Base-by-base conservation (phyloP, 2,329 filamentous ascomycete species). In the Cercospora sp. region DNA sequence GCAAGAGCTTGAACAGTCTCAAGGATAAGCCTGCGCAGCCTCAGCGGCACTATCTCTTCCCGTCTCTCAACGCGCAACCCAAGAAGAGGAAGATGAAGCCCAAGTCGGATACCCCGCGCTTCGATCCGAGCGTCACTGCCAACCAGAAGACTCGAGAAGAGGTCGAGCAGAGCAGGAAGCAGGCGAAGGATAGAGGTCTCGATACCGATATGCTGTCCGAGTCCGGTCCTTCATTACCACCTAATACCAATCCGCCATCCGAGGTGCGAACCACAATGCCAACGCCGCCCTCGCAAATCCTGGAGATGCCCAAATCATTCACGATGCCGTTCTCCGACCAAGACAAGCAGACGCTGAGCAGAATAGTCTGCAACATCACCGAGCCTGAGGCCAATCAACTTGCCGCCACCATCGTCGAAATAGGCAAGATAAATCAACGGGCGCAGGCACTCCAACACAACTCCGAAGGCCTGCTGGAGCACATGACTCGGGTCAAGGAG, bases 341-440 rank as follows among this genome's bases (percentile, higher is more conserved):
- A 9, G 64, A 66, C 40, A 66, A 53, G 20, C 58, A 55, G 57
- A 55, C 28, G 1, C 23, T 61, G 33, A 40, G 57, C 64, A 40
- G 58, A 8, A 55, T 66, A 18, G 42, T 61, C 58, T 42, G 42
- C 58, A 61, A 36, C 13, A 30, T 57, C 28, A 40, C 61, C 10
- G 63, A 68, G 33, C 26, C 61, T 5, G 61, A 68, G 26, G 60
- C 65, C 23, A 59, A 53, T 16, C 12, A 16, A 30, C 40, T 61
- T 20, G 45, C 64, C 6, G 55, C 45, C 5, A 66, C 64, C 36
- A 64, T 70, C 58, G 63, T 64, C 18, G 64, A 69, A 28, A 68
- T 71, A 16, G 65, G 59, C 26, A 66, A 61, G 40, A 62, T 69
- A 30, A 69, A 71, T 36, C 36, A 53, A 26, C 63, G 60, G 3